phyloP scores from a whole-genome alignment of 2,329 filamentous ascomycete species.

The Plenodomus tracheiphilus region DNA sequence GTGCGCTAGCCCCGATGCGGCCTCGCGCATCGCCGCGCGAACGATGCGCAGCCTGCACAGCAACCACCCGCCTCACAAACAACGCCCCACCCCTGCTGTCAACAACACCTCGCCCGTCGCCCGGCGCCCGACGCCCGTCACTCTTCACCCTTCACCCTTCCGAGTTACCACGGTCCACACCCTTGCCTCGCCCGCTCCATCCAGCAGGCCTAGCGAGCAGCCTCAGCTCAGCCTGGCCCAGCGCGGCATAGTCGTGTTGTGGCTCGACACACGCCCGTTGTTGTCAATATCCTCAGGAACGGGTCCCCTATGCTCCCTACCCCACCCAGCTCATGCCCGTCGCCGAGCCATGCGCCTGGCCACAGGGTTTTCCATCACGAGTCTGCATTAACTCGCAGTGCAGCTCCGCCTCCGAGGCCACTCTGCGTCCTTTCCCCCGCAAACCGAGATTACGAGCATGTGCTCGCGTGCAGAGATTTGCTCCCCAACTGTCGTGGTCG shows the following conservation, averaged over 20 bases:
- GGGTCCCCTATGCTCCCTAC: not conserved
- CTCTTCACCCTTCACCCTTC: too few species aligned
- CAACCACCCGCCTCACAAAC: conserved; percentile 15
- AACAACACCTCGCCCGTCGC: conserved; percentile 13
- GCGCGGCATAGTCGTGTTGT: not conserved
- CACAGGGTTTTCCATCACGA: not conserved
- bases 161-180: too few species aligned
- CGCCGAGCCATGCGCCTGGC: not conserved
- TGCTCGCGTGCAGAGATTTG: not conserved
- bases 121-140: too few species aligned
- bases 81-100: conserved; percentile 13
- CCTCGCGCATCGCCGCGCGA: conserved; percentile 10
- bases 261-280: too few species aligned
- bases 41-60: conserved; percentile 1
- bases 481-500: too few species aligned
- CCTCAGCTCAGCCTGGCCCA: not conserved
- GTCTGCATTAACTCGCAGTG: not conserved
- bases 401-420: not conserved
- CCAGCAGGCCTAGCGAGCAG: not conserved
- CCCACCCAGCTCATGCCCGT: not conserved
- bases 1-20: conserved; percentile 2
- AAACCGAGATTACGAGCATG: not conserved
- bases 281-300: too few species aligned
- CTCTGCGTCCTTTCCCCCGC: not conserved
- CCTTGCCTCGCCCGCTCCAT: conserved; percentile 1